phyloP scores from a whole-genome alignment of 2,329 filamentous ascomycete species.

The Grosmannia serpens region DNA sequence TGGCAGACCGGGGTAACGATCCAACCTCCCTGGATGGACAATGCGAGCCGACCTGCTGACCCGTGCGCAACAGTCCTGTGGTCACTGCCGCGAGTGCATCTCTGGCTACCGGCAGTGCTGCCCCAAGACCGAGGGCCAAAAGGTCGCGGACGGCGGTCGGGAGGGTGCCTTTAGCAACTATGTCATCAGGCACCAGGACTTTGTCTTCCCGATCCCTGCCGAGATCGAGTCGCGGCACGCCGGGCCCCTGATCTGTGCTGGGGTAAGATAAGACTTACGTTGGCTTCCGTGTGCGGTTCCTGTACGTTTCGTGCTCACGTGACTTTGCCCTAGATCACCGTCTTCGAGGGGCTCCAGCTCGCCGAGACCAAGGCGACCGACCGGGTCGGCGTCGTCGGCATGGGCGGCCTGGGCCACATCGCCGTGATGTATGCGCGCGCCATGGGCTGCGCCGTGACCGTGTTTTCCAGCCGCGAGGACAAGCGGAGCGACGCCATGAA shows the following conservation, averaged over 20 bases:
- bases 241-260: slow-evolving; percentile 5
- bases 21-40: too few relatives aligned
- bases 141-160: neutral
- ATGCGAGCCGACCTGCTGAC: neutral
- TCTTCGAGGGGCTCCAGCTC: slow-evolving; percentile 21
- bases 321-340: slow-evolving; percentile 16
- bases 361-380: slow-evolving; percentile 17
- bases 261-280: neutral
- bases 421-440: slow-evolving; percentile 48
- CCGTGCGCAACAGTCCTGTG: neutral
- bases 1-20: neutral
- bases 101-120: slow-evolving; percentile 5
- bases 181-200: slow-evolving; percentile 7
- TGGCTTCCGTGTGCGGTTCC: too few relatives aligned
- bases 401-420: slow-evolving; percentile 51
- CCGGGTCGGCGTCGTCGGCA: slow-evolving; percentile 24
- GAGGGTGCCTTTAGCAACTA: slow-evolving; percentile 5
- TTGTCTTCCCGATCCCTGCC: slow-evolving; percentile 4
- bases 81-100: slow-evolving; percentile 2
- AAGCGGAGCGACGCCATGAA: slow-evolving; percentile 6
- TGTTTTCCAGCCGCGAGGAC: slow-evolving; percentile 5
- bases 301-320: too few relatives aligned
- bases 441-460: slow-evolving; percentile 9
- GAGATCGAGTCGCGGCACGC: neutral
- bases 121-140: slow-evolving; percentile 2